A percentile compares a stretch with the other conserved stretches of the same genome.
phyloP scores from a whole-genome alignment of 2,329 filamentous ascomycete species.

The Diaporthe vexans region DNA sequence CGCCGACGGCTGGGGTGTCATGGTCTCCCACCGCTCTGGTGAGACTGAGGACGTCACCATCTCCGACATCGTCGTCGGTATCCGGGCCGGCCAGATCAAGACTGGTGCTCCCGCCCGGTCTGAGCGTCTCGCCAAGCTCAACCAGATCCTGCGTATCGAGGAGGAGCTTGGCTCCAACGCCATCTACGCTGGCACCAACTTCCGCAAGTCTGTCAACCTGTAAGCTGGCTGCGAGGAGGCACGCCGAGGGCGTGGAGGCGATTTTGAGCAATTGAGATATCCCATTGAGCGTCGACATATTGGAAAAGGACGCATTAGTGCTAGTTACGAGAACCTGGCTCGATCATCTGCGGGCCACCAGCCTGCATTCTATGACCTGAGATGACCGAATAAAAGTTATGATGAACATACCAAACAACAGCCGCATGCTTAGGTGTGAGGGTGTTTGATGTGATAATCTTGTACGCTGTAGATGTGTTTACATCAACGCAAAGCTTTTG shows the following conservation, averaged over 20 bases:
- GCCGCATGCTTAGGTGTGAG: neutral
- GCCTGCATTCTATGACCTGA: constrained; percentile 36
- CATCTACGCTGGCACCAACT: constrained; percentile 91
- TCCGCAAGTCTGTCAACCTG: constrained; percentile 91
- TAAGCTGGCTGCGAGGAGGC: constrained; percentile 63
- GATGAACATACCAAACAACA: constrained; percentile 26
- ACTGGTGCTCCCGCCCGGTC: constrained; percentile 95
- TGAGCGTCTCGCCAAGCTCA: constrained; percentile 99
- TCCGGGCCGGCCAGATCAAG: constrained; percentile 98
- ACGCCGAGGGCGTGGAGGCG: constrained; percentile 7
- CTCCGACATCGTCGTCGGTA: constrained; percentile 96
- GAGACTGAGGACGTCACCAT: constrained; percentile 99
- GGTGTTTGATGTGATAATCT: neutral
- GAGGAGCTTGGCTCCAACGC: constrained; percentile 96
- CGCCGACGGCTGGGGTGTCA: constrained; percentile 96
- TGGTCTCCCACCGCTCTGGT: constrained; percentile 99
- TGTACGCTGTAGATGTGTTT: neutral
- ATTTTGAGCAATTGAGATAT: constrained; percentile 27
- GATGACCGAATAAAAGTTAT: constrained; percentile 40
- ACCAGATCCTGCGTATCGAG: constrained; percentile 99
- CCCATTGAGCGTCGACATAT: constrained; percentile 33
- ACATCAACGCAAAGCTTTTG: neutral
- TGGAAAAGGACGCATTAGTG: constrained; percentile 36
- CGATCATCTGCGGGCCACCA: constrained; percentile 35
- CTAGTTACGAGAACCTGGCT: constrained; percentile 33